Percentiles rank a stretch among this genome's conserved stretches.
These are phyloP conservation scores for Glebionis coronaria DNA, from an alignment of 129 eudicot species.

Conservation along the genomic window DNA sequence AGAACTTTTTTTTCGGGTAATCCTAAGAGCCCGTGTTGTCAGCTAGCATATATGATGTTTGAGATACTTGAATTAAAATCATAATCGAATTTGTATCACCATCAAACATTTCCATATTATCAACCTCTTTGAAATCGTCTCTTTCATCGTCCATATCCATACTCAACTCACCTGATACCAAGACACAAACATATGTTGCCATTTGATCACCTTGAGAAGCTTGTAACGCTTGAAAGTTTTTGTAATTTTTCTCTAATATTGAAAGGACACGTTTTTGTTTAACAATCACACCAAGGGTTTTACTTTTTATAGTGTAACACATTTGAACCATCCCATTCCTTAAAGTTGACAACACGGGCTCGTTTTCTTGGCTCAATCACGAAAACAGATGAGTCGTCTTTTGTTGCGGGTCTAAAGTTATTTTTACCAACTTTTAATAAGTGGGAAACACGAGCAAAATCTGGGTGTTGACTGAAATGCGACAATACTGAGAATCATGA, in stretches of 20 bases:
- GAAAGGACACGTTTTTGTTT: slow-evolving; percentile 56
- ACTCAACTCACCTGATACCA: slow-evolving; percentile 30
- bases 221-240: too few species aligned
- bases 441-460: slow-evolving; percentile 69
- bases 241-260: slow-evolving; percentile 72
- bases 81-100: too few species aligned
- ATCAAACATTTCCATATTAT: slow-evolving; percentile 54
- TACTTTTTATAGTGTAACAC: slow-evolving; percentile 78
- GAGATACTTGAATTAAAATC: too few species aligned
- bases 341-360: slow-evolving; percentile 55
- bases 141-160: slow-evolving; percentile 46
- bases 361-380: slow-evolving; percentile 90
- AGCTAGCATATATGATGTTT: too few species aligned
- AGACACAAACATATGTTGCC: slow-evolving; percentile 56
- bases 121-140: slow-evolving; percentile 42
- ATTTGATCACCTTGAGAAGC: slow-evolving; percentile 33
- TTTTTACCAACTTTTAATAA: too few species aligned
- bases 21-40: too few species aligned
- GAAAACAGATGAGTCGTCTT: slow-evolving; percentile 91
- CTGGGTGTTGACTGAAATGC: slow-evolving; percentile 87
- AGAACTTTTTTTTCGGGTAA: too few species aligned
- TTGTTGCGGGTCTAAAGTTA: slow-evolving; percentile 90
- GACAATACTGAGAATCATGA: slow-evolving; percentile 77
- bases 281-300: slow-evolving; percentile 68
- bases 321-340: slow-evolving; percentile 91